Conservation (phyloP, 208 protist genomes). For the Leptomonas pyrrhocoris region DNA sequence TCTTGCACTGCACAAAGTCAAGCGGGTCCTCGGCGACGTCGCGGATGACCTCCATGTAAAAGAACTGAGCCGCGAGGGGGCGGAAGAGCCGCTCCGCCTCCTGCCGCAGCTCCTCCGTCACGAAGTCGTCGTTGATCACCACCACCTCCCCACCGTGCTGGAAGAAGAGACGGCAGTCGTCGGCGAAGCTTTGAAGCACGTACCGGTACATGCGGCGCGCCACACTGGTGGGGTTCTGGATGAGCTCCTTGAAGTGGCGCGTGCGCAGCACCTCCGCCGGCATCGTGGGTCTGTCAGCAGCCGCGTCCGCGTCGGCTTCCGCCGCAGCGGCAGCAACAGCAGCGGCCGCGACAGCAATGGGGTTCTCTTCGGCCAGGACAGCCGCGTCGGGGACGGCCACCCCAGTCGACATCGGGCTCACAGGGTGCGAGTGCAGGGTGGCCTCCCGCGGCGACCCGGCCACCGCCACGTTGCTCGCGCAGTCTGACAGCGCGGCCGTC, state of each 20-base stretch:
- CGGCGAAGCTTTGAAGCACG: constrained; percentile 63
- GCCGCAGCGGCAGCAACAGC: constrained; percentile 3
- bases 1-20: constrained; percentile 71
- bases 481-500: constrained; percentile 1
- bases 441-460: constrained; percentile 11
- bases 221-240: constrained; percentile 54
- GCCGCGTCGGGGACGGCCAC: not conserved
- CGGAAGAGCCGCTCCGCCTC: constrained; percentile 71
- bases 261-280: constrained; percentile 40
- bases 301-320: not conserved
- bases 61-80: constrained; percentile 53
- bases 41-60: constrained; percentile 87
- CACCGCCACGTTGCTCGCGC: constrained; percentile 5
- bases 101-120: constrained; percentile 69
- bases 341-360: constrained; percentile 2
- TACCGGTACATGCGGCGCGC: constrained; percentile 66
- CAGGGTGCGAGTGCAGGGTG: not conserved
- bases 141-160: constrained; percentile 78
- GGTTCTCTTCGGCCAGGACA: not conserved
- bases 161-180: constrained; percentile 75
- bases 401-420: not conserved
- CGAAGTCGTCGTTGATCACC: constrained; percentile 88
- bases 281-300: constrained; percentile 1
- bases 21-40: constrained; percentile 42
- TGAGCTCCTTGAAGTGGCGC: constrained; percentile 67